Evolutionary conservation across 192 early-diverging fungal species (phyloP).

Genomic region (Gonapodya prolifera): DNA sequence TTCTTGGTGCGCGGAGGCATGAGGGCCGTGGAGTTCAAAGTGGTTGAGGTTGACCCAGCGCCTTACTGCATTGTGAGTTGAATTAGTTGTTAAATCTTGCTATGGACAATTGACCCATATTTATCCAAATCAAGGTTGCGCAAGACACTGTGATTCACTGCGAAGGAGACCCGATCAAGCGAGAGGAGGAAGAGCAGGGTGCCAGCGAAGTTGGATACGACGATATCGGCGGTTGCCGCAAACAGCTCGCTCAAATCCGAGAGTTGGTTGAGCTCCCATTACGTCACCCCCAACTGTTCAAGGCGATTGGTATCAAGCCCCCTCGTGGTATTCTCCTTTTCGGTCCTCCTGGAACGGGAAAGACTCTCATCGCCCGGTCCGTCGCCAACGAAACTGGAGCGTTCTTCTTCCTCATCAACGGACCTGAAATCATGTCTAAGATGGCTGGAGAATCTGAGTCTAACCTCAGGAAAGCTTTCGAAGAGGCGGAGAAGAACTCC

Average conservation of each 20-base stretch:
- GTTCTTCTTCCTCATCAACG: slow-evolving; percentile 99
- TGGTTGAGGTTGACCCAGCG: slow-evolving; percentile 86
- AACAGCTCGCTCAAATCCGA: slow-evolving; percentile 98
- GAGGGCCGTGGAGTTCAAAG: slow-evolving; percentile 98
- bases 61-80: slow-evolving; percentile 89
- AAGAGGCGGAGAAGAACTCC: slow-evolving; percentile 95
- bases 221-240: slow-evolving; percentile 95
- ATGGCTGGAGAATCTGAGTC: slow-evolving; percentile 99
- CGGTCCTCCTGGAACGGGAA: slow-evolving; percentile 97
- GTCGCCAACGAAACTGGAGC: slow-evolving; percentile 99
- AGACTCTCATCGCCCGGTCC: slow-evolving; percentile 95
- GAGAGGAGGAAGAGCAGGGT: slow-evolving; percentile 93
- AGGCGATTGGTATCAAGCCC: slow-evolving; percentile 97
- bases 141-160: slow-evolving; percentile 97
- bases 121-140: slow-evolving; percentile 49
- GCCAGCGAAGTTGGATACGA: slow-evolving; percentile 94
- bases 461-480: slow-evolving; percentile 96
- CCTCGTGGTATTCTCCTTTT: slow-evolving; percentile 96
- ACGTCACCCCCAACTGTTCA: slow-evolving; percentile 96
- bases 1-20: slow-evolving; percentile 93
- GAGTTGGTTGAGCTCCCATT: slow-evolving; percentile 96
- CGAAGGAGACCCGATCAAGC: slow-evolving; percentile 97
- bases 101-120: not conserved
- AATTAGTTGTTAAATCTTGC: not conserved
- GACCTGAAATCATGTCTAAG: slow-evolving; percentile 99